These are phyloP conservation scores for Rosa persica DNA, from an alignment of 306 rosid genomes.

Conservation along the genomic window DNA sequence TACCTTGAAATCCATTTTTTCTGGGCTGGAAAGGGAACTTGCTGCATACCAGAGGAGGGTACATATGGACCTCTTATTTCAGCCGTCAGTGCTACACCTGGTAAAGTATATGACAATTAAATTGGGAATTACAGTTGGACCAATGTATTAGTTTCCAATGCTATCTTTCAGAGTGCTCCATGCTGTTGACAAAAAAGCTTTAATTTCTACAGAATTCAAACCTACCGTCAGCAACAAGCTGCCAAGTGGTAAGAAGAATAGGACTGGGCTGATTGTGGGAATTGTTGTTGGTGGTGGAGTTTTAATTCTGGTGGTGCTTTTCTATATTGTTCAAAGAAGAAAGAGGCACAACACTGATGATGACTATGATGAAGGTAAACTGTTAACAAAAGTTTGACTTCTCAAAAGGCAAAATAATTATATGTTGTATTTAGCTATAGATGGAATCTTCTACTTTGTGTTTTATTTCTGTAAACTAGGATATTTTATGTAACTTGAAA, in stretches of 20 bases:
- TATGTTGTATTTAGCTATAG: neutral
- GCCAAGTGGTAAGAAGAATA: conserved; percentile 42
- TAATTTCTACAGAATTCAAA: conserved; percentile 46
- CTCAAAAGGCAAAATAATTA: neutral
- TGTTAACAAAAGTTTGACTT: neutral
- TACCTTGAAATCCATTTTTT: conserved; percentile 75
- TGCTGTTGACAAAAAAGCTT: conserved; percentile 23
- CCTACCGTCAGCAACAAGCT: conserved; percentile 57
- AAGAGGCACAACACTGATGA: conserved; percentile 27
- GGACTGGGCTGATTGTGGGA: conserved; percentile 55
- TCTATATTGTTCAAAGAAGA: conserved; percentile 43
- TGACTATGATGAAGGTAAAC: conserved; percentile 51
- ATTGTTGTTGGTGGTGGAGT: conserved; percentile 57
- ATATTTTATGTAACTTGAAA: neutral
- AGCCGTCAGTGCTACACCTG: conserved; percentile 72
- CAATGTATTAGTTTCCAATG: conserved; percentile 11
- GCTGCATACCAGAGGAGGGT: conserved; percentile 63
- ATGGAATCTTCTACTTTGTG: neutral
- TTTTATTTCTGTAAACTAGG: neutral
- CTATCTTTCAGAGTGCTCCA: neutral
- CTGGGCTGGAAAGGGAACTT: conserved; percentile 94
- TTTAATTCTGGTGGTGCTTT: conserved; percentile 36
- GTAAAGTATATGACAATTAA: conserved; percentile 34
- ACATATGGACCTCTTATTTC: conserved; percentile 75
- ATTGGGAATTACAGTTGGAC: neutral